Conservation (phyloP, 345 rosid genomes). For the Hibiscus mutabilis region DNA sequence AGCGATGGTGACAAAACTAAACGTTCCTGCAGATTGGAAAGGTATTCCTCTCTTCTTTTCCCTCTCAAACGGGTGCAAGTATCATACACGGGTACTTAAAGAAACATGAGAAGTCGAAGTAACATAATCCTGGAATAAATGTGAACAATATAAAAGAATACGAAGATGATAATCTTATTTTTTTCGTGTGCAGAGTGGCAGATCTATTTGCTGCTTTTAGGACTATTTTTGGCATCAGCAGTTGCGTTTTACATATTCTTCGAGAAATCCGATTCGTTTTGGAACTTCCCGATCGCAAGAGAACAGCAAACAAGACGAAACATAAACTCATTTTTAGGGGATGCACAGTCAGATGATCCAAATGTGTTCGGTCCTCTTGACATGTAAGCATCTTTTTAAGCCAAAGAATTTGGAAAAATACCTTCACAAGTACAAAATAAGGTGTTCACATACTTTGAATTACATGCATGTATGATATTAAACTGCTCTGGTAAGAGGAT, state of each 20-base stretch:
- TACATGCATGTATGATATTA: neutral
- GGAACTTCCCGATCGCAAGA: conserved; percentile 59
- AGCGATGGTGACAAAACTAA: conserved; percentile 67
- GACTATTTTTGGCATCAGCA: conserved; percentile 80
- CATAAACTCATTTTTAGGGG: conserved; percentile 45
- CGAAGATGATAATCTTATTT: neutral
- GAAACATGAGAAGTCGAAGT: neutral
- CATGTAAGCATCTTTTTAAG: conserved; percentile 18
- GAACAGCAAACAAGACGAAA: conserved; percentile 35
- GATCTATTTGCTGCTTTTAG: conserved; percentile 63
- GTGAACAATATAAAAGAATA: neutral
- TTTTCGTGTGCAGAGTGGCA: conserved; percentile 85
- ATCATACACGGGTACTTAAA: neutral
- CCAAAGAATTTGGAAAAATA: neutral
- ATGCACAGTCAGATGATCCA: conserved; percentile 65
- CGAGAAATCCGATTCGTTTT: conserved; percentile 78
- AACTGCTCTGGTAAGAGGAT: neutral
- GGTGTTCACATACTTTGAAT: neutral
- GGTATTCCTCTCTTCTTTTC: conserved; percentile 33
- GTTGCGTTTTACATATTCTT: conserved; percentile 71
- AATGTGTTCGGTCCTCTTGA: conserved; percentile 59
- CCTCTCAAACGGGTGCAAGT: neutral
- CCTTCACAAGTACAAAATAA: neutral
- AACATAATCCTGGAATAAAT: neutral
- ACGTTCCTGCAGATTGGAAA: conserved; percentile 92